Evolutionary conservation across 768 basidiomycete genomes (phyloP), one percentile per base, ranked within the genome.

Genomic region (Russula vinacea): DNA sequence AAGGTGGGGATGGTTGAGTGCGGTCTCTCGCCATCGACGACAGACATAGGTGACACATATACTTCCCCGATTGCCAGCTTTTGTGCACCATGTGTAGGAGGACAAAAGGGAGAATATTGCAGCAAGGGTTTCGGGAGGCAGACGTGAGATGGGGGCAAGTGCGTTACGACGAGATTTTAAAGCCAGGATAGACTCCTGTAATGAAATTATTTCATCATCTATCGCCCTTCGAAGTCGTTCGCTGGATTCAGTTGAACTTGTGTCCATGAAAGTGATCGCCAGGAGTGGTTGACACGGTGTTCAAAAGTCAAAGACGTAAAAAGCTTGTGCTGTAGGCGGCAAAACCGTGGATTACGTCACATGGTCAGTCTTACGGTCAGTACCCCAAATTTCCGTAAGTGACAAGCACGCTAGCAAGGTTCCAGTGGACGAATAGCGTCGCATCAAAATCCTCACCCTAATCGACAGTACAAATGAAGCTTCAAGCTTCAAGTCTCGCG

Each of bases 21-120:
- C 62, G 22, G 60, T 57, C 16, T 67, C 49, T n/a, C 62, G 66
- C 66, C 66, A 67, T 37, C 8, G 62, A 22, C 39, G 66, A 19
- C 62, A 67, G 29, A 67, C 66, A n/a, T 60, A 62, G n/a, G 66
- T 14, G 22, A 64, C 39, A 24, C 33, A 8, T 26, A 67, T 44
- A 62, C 58, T 63, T 4, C 14, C 19, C 10, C 56, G 47, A 32
- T 5, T 16, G 22, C 4, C 8, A 5, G 16, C 9, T 52, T 19
- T 19, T 29, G 5, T 13, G 8, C 19, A 17, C 26, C 40, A 40
- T 24, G 19, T 13, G 13, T 33, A 49, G n/a, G 19, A 8, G 17
- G 58, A 44, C 24, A 67, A 24, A 16, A 64, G 52, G 3, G 32
- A 39, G 54, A 60, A 67, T 40, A 67, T 63, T 2, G 29, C 7